phyloP scores from a whole-genome alignment of 1,284 basidiomycete species.

The Wallemia mellicola region DNA sequence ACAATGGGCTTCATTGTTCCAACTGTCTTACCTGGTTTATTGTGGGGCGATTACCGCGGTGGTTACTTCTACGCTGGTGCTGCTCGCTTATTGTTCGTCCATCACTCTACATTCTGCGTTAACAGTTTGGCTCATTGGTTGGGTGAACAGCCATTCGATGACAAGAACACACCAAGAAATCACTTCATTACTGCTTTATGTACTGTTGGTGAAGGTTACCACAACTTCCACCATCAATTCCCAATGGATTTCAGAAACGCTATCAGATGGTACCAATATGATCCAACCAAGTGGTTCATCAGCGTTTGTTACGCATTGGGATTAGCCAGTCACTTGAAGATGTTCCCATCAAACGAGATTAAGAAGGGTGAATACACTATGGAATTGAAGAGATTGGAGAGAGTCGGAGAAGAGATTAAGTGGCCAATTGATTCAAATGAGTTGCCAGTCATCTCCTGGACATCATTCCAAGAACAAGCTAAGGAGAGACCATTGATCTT shows the following conservation, averaged over 20 bases:
- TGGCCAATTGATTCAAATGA: slow-evolving; percentile 45
- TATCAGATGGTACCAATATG: slow-evolving; percentile 55
- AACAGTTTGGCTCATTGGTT: slow-evolving; percentile 87
- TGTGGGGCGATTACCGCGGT: slow-evolving; percentile 57
- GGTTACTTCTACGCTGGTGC: slow-evolving; percentile 68
- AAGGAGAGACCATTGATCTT: slow-evolving; percentile 45
- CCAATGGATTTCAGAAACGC: slow-evolving; percentile 83
- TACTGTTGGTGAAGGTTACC: slow-evolving; percentile 77
- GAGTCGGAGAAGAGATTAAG: slow-evolving; percentile 32
- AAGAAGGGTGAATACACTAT: slow-evolving; percentile 72
- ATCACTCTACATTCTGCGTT: slow-evolving; percentile 84
- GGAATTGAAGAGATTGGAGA: slow-evolving; percentile 53
- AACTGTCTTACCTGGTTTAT: slow-evolving; percentile 38
- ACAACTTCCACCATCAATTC: slow-evolving; percentile 90
- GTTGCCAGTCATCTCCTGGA: slow-evolving; percentile 56
- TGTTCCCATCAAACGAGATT: slow-evolving; percentile 80
- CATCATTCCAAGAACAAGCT: slow-evolving; percentile 46
- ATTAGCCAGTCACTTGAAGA: slow-evolving; percentile 58
- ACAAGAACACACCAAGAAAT: slow-evolving; percentile 76
- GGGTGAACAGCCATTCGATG: slow-evolving; percentile 68
- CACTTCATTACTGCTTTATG: slow-evolving; percentile 59
- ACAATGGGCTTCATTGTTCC: slow-evolving; percentile 44
- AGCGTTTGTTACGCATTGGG: slow-evolving; percentile 31
- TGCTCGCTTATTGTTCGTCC: slow-evolving; percentile 50
- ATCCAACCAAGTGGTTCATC: slow-evolving; percentile 60